These are phyloP conservation scores for Ogataea degrootiae DNA, from an alignment of 805 yeast species.

Conservation along the genomic window DNA sequence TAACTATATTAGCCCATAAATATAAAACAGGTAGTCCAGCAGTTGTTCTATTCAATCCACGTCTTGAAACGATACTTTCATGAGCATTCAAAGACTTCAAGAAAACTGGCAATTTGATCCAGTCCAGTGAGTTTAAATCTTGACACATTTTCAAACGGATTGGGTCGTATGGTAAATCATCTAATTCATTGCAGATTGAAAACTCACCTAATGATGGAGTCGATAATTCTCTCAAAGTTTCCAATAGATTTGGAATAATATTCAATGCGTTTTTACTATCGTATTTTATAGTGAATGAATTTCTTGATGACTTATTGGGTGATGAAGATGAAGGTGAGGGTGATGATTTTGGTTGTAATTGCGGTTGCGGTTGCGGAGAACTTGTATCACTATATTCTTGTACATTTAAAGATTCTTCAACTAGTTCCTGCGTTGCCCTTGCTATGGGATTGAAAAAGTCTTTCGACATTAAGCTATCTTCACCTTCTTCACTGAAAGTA, in stretches of 20 bases:
- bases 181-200: conserved; percentile 11
- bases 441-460: conserved; percentile 18
- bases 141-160: conserved; percentile 34
- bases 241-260: neutral
- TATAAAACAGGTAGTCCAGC: conserved; percentile 48
- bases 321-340: neutral
- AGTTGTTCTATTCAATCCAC: conserved; percentile 50
- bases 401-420: conserved; percentile 23
- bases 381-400: neutral
- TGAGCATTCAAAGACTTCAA: conserved; percentile 77
- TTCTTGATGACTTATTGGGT: neutral
- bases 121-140: conserved; percentile 57
- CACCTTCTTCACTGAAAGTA: neutral
- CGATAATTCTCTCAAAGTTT: neutral
- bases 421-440: conserved; percentile 23
- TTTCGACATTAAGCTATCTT: neutral
- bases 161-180: conserved; percentile 22
- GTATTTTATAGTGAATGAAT: conserved; percentile 1
- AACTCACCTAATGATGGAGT: neutral
- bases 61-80: conserved; percentile 78
- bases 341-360: neutral
- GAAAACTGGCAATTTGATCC: conserved; percentile 75
- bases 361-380: neutral
- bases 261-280: conserved; percentile 1
- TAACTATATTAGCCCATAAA: conserved; percentile 38